Base-by-base conservation (phyloP, 352 stramenopile genomes). In the Globisporangium polare region DNA sequence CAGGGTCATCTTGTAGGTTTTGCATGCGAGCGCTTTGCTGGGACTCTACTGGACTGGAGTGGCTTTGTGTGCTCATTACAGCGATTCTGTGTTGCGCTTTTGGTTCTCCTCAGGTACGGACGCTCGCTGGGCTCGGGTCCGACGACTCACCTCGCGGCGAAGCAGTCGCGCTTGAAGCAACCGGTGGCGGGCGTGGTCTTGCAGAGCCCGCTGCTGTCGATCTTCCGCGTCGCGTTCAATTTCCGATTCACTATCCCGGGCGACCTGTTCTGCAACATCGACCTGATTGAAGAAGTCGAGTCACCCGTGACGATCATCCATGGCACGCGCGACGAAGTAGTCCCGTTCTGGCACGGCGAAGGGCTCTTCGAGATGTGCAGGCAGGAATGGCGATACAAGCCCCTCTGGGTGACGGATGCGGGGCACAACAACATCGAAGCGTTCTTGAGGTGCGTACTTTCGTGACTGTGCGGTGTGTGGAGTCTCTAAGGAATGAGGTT, bases 351-450 rank as follows among this genome's bases (percentile, higher is more conserved):
- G 94, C 96, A 99, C 58, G 96, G 96, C 9, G 88, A 97, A 75
- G 84, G 81, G 43, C 63, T 99, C 8, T 99, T 99, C 63, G 74
- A 98, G 50, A 83, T 85, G 51, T 92, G 96, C 51, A 74, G 74
- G 29, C 90, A 97, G 66, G 80, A 92, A 43, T 99, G 94, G 95
- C 78, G 96, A 41, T 98, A 86, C 58, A 98, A 98, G 68, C 97
- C 97, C 5, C 97, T 99, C 58, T 99, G 97, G 96, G 96, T 99
- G 5, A 88, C 95, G 13, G 94, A 97, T 59, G 96, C 95, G 2
- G 97, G 97, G 0, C 97, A 99, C 69, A 99, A 99, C 73, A 99
- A 99, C 69, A 98, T 99, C 50, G 97, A 99, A 86, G 89, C 92
- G 5, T 90, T 98, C 63, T 73, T 99, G 50, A 84, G 90, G 83